phyloP scores from a whole-genome alignment of 495 filamentous ascomycete species.

The Evernia prunastri region DNA sequence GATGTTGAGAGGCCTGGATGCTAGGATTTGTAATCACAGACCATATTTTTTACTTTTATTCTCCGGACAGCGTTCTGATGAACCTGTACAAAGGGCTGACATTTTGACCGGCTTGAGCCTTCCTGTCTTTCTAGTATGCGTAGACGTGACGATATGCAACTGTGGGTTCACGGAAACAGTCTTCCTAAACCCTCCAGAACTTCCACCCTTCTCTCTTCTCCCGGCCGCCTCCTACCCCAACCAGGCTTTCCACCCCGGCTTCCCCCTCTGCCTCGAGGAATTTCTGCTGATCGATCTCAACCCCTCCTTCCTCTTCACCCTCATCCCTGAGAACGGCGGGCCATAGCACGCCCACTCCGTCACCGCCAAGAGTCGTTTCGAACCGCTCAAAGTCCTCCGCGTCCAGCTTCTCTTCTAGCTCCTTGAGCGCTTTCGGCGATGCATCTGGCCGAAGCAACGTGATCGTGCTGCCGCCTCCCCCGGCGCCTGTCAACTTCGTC shows the following conservation, averaged over 20 bases:
- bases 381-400: conserved; percentile 76
- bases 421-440: conserved; percentile 43
- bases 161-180: not conserved
- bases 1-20: not conserved
- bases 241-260: conserved; percentile 48
- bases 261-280: conserved; percentile 72
- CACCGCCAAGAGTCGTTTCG: conserved; percentile 79
- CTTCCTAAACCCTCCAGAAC: conserved; percentile 61
- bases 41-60: not conserved
- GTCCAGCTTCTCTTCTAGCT: conserved; percentile 60
- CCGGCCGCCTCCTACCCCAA: conserved; percentile 50
- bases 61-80: not conserved
- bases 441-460: conserved; percentile 69
- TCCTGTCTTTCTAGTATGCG: not conserved
- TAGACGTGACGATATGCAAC: not conserved
- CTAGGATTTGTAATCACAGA: not conserved
- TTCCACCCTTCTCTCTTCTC: conserved; percentile 72
- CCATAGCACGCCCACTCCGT: conserved; percentile 88
- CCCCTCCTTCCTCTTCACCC: conserved; percentile 65
- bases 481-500: conserved; percentile 95
- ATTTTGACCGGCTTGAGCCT: not conserved
- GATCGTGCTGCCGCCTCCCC: conserved; percentile 91
- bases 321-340: conserved; percentile 77
- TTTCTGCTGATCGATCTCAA: conserved; percentile 88
- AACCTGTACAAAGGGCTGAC: not conserved